These are phyloP conservation scores for Spirogloea muscicola DNA, from an alignment of 139 green algal genomes.

Conservation along the genomic window DNA sequence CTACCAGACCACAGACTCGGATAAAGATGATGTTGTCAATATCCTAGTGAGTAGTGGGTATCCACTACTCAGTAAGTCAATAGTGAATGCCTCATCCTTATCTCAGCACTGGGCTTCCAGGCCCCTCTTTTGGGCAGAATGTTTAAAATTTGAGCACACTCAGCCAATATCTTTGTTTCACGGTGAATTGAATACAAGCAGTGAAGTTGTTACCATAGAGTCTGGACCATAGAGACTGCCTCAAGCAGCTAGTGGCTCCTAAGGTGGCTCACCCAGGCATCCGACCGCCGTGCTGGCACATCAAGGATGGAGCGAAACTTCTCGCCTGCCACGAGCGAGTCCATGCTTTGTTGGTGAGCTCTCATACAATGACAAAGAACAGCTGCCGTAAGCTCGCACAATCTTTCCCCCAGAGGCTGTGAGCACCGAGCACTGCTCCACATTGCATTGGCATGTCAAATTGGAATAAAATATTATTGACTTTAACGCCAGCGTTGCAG, in stretches of 20 bases:
- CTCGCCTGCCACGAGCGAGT: too few relatives aligned
- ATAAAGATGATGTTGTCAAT: not conserved
- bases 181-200: not conserved
- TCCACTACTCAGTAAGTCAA: not conserved
- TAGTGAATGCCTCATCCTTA: not conserved
- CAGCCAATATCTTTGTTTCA: not conserved
- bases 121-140: not conserved
- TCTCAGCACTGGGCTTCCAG: not conserved
- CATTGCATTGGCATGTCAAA: not conserved
- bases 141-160: too few relatives aligned
- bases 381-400: not conserved
- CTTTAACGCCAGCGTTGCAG: not conserved
- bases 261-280: not conserved
- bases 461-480: not conserved
- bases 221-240: not conserved
- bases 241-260: not conserved
- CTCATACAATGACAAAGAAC: too few relatives aligned
- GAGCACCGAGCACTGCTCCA: too few relatives aligned
- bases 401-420: too few relatives aligned
- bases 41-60: not conserved
- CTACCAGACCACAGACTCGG: not conserved
- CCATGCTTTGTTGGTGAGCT: too few relatives aligned
- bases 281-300: not conserved
- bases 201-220: too few relatives aligned
- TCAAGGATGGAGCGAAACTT: conserved; percentile 9